Conservation (phyloP, 805 yeast species). For the Wickerhamiella australiensis region DNA sequence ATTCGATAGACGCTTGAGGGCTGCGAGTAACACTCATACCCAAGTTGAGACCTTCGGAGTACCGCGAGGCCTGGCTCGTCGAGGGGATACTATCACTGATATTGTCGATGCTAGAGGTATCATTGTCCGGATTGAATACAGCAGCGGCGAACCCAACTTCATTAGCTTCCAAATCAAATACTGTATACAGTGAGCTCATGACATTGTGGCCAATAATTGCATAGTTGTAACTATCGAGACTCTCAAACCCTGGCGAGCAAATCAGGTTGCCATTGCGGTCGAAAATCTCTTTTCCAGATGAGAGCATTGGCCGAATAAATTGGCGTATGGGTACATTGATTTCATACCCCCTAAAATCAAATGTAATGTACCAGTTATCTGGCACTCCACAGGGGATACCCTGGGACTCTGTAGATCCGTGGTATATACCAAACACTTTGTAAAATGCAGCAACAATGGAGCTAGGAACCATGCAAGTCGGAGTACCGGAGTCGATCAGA, state of each 20-base stretch:
- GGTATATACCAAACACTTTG: conserved; percentile 25
- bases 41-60: conserved; percentile 13
- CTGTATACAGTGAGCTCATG: conserved; percentile 52
- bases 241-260: conserved; percentile 19
- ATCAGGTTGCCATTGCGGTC: conserved; percentile 18
- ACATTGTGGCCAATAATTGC: conserved; percentile 53
- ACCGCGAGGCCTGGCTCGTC: conserved; percentile 22
- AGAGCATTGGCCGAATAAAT: conserved; percentile 14
- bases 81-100: conserved; percentile 20
- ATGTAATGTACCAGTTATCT: not conserved
- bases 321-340: conserved; percentile 36
- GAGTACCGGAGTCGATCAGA: conserved; percentile 41
- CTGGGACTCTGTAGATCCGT: conserved; percentile 16
- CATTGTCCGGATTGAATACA: conserved; percentile 21
- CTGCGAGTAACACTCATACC: conserved; percentile 2
- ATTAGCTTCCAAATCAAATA: conserved; percentile 49
- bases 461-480: conserved; percentile 36
- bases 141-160: conserved; percentile 49
- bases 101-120: conserved; percentile 18
- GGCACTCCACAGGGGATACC: conserved; percentile 28
- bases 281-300: conserved; percentile 14
- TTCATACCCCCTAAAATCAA: conserved; percentile 38
- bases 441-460: conserved; percentile 24
- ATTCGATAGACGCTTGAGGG: not conserved
- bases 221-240: conserved; percentile 22